Evolutionary conservation across 2,329 filamentous ascomycete genomes (phyloP).

Genomic region (Diaporthe sp.): DNA sequence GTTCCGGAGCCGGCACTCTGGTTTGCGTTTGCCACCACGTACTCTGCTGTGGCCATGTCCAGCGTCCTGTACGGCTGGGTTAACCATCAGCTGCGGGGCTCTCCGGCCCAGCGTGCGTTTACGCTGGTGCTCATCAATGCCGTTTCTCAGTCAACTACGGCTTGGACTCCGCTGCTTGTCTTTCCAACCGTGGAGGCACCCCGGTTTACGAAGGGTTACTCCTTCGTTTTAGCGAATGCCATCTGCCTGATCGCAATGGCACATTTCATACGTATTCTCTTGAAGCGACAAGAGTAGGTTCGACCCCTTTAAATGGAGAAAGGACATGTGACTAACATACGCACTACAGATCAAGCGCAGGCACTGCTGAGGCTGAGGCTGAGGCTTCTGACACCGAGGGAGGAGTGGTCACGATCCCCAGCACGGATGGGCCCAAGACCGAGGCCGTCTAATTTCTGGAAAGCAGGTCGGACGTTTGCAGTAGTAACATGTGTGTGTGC

Average conservation of each 20-base stretch:
- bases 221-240: slow-evolving; percentile 45
- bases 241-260: slow-evolving; percentile 15
- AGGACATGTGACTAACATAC: background rate
- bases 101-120: slow-evolving; percentile 58
- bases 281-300: slow-evolving; percentile 21
- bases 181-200: slow-evolving; percentile 59
- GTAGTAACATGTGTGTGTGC: background rate
- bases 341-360: background rate
- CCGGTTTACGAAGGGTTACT: slow-evolving; percentile 54
- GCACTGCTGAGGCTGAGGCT: background rate
- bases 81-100: slow-evolving; percentile 59
- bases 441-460: background rate
- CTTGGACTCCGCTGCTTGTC: slow-evolving; percentile 64
- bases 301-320: background rate
- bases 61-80: slow-evolving; percentile 67
- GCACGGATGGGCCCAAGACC: background rate
- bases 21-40: slow-evolving; percentile 63
- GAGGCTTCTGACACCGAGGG: background rate
- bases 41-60: slow-evolving; percentile 61
- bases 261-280: slow-evolving; percentile 3
- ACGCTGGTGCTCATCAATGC: slow-evolving; percentile 62
- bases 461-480: background rate
- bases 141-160: slow-evolving; percentile 64
- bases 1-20: slow-evolving; percentile 64
- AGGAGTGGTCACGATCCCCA: background rate